These are phyloP conservation scores for Penicillium taxi DNA, from an alignment of 495 filamentous ascomycete genomes.

Conservation along the genomic window DNA sequence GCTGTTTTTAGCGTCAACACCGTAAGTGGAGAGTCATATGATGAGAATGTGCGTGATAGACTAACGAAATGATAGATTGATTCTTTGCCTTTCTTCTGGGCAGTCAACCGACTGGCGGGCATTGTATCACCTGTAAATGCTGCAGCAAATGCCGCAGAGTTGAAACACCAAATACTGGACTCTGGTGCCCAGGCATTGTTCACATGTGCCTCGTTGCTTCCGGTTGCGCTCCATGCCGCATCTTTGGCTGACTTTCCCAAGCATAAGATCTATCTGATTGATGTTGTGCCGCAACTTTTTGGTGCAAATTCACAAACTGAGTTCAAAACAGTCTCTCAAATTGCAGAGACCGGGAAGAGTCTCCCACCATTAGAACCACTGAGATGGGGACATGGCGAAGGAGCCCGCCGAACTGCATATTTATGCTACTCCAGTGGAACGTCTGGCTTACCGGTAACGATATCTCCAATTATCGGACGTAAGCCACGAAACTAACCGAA, in stretches of 20 bases:
- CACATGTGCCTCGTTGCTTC: constrained; percentile 68
- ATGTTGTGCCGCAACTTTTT: constrained; percentile 49
- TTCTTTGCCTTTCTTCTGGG: constrained; percentile 66
- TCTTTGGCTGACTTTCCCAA: constrained; percentile 58
- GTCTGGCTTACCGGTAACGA: constrained; percentile 68
- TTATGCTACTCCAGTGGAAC: constrained; percentile 88
- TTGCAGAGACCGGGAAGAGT: constrained; percentile 57
- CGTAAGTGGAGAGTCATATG: constrained; percentile 36
- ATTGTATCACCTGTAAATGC: constrained; percentile 77
- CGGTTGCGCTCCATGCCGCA: constrained; percentile 62
- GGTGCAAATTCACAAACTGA: constrained; percentile 38
- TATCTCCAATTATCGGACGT: background rate
- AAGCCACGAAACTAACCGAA: background rate
- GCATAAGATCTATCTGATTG: constrained; percentile 66
- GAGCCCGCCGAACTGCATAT: constrained; percentile 67
- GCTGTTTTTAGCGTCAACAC: constrained; percentile 75
- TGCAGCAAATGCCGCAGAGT: constrained; percentile 64
- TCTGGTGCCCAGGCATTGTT: constrained; percentile 70
- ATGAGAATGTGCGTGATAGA: background rate
- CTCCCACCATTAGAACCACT: constrained; percentile 56
- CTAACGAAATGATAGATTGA: constrained; percentile 53
- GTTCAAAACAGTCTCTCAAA: constrained; percentile 63
- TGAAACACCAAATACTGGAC: constrained; percentile 70
- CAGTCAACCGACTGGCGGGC: constrained; percentile 67
- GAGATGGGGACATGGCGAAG: constrained; percentile 66